These are phyloP conservation scores for Xylaria multiplex DNA, from an alignment of 2,329 filamentous ascomycete genomes.

Conservation along the genomic window DNA sequence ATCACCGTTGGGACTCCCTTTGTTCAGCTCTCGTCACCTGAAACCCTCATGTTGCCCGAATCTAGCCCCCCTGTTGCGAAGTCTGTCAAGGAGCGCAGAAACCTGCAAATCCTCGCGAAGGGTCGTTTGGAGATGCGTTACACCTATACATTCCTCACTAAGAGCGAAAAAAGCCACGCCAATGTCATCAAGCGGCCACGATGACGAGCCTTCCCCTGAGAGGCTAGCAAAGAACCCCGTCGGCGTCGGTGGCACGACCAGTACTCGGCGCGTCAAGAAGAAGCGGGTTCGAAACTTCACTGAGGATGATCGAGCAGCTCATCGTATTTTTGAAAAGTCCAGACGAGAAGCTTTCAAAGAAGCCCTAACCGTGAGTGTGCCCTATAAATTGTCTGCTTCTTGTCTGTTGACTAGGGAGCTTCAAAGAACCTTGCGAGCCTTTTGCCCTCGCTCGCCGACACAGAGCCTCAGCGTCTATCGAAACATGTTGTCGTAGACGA, in stretches of 20 bases:
- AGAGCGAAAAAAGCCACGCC: constrained; percentile 30
- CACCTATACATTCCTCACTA: constrained; percentile 20
- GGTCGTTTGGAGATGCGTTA: constrained; percentile 33
- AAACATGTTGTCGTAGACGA: constrained; percentile 54
- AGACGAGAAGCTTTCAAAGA: constrained; percentile 56
- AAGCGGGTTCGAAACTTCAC: constrained; percentile 54
- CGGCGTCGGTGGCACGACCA: constrained; percentile 12
- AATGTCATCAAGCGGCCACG: constrained; percentile 41
- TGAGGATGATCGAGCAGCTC: constrained; percentile 53
- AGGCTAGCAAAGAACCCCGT: constrained; percentile 25
- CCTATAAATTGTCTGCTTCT: constrained; percentile 5
- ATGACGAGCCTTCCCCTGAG: constrained; percentile 38
- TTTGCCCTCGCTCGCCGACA: constrained; percentile 49
- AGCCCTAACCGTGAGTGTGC: constrained; percentile 48
- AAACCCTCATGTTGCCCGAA: constrained; percentile 31
- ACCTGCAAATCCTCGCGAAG: constrained; percentile 24
- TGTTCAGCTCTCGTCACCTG: constrained; percentile 33
- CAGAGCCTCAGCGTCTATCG: constrained; percentile 52
- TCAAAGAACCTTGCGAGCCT: constrained; percentile 51
- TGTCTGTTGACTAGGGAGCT: constrained; percentile 25
- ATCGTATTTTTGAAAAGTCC: constrained; percentile 54
- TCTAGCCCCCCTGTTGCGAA: constrained; percentile 26
- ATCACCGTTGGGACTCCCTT: constrained; percentile 13
- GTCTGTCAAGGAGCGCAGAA: constrained; percentile 25
- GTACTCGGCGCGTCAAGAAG: constrained; percentile 42